These are phyloP conservation scores for Circinella minor DNA, from an alignment of 371 early-diverging fungal genomes.

Conservation along the genomic window DNA sequence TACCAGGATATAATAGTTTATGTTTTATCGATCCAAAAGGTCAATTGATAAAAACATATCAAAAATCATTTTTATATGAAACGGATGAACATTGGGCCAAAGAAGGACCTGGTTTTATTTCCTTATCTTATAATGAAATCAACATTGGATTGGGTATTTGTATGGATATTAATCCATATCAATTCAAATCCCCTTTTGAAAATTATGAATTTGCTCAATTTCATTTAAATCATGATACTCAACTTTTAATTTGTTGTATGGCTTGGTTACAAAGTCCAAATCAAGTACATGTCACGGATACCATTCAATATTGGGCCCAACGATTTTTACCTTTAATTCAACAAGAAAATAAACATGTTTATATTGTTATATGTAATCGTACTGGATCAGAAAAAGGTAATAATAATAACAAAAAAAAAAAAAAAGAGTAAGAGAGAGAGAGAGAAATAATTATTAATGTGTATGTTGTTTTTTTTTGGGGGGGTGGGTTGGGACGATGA, in stretches of 20 bases:
- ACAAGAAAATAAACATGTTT: conserved; percentile 8
- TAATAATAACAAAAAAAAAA: neutral
- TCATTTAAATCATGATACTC: conserved; percentile 50
- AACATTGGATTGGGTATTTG: conserved; percentile 79
- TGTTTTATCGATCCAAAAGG: conserved; percentile 62
- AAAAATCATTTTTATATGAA: conserved; percentile 73
- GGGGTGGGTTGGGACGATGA: neutral
- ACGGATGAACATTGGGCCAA: conserved; percentile 79
- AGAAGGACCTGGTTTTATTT: conserved; percentile 69
- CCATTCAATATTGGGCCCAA: conserved; percentile 66
- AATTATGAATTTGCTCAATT: conserved; percentile 75
- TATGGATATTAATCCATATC: conserved; percentile 84
- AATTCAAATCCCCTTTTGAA: conserved; percentile 65
- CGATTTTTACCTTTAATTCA: conserved; percentile 54
- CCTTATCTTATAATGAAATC: conserved; percentile 46
- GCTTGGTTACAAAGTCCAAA: conserved; percentile 62
- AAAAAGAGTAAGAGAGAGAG: no score
- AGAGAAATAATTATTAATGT: no score
- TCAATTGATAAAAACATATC: conserved; percentile 59
- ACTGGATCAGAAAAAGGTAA: conserved; percentile 64
- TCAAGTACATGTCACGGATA: conserved; percentile 21
- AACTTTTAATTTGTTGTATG: conserved; percentile 68
- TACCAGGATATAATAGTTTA: conserved; percentile 60
- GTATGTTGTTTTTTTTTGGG: neutral
- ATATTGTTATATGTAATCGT: conserved; percentile 69